Base-by-base conservation (phyloP, 257 asterid genomes). In the Leptodermis oblonga region DNA sequence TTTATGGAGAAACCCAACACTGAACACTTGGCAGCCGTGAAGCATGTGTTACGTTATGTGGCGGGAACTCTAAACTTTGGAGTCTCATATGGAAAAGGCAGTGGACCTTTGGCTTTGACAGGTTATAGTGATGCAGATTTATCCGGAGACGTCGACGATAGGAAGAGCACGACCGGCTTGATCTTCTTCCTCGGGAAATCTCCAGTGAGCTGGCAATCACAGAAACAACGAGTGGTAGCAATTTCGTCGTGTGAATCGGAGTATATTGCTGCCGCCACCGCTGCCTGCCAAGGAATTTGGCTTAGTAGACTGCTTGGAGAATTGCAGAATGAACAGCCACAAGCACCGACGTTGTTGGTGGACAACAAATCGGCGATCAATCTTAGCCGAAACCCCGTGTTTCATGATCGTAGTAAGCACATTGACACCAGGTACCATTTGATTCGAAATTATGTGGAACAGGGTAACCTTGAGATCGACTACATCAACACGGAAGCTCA, bases 1-100 rank as follows among this genome's bases (percentile, higher is more conserved):
- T 67, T 67, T 20, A 67, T 67, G 71, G 46, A 67, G 31, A 14
- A 39, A 18, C 71, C 62, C 10, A 31, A 42, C 5, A 14, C 33
- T 0, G 17, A 26, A 20, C 71, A 67, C 13, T 11, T 33, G 22
- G 28, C 15, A 22, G 71, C 30, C 0, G 58, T 22, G 1, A 65
- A 65, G 17, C 7, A 52, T 4, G 7, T 65, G 3, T 56, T 65
- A 12, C 43, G 70, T 1, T 65, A 45, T 45, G 2, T 63, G 15
- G 18, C 37, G 20, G 51, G 53, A 2, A 63, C 52, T 8, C 2
- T 37, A n/a, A n/a, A n/a, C n/a, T n/a, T n/a, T n/a, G n/a, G n/a
- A n/a, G n/a, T n/a, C n/a, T n/a, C n/a, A n/a, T 65, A 45, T 46
- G 0, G 55, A 14, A 22, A 41, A 10, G 28, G 22, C 5, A 11